Conservation (phyloP, 768 basidiomycete species). For the Pisolithus microcarpus region DNA sequence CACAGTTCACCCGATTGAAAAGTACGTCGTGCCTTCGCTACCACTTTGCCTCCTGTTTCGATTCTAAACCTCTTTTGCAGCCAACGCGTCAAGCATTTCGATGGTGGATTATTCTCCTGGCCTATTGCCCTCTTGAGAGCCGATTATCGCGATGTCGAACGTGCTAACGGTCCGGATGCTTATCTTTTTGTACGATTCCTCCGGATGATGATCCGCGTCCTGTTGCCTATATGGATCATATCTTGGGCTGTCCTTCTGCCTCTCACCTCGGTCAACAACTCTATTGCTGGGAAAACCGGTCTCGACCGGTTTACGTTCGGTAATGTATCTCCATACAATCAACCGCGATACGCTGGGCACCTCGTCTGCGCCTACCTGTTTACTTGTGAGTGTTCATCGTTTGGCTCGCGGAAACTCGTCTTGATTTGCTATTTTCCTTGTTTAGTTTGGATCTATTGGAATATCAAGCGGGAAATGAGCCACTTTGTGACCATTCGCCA, state of each 20-base stretch:
- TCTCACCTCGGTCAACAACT: conserved; percentile 51
- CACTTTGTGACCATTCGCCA: conserved; percentile 79
- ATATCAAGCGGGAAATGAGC: conserved; percentile 72
- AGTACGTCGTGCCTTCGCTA: conserved; percentile 25
- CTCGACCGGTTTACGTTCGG: conserved; percentile 77
- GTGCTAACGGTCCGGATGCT: conserved; percentile 78
- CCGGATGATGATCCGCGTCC: conserved; percentile 72
- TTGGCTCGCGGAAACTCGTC: neutral
- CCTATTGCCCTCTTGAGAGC: conserved; percentile 54
- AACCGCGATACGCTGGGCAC: conserved; percentile 68
- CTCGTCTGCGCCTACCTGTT: conserved; percentile 69
- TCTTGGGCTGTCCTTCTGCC: conserved; percentile 87
- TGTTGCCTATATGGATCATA: conserved; percentile 87
- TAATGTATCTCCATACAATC: conserved; percentile 50
- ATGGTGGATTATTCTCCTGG: conserved; percentile 52
- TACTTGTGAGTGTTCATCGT: conserved; percentile 48
- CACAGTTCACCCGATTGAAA: conserved; percentile 51
- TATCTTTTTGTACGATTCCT: conserved; percentile 92
- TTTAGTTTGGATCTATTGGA: conserved; percentile 79
- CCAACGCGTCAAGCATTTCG: conserved; percentile 52
- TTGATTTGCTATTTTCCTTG: neutral
- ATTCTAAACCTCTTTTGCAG: conserved; percentile 23
- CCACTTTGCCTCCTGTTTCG: neutral
- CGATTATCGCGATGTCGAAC: conserved; percentile 54
- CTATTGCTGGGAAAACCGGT: conserved; percentile 39